Evolutionary conservation across 257 asterid species (phyloP).

Genomic region (Prunella vulgaris): DNA sequence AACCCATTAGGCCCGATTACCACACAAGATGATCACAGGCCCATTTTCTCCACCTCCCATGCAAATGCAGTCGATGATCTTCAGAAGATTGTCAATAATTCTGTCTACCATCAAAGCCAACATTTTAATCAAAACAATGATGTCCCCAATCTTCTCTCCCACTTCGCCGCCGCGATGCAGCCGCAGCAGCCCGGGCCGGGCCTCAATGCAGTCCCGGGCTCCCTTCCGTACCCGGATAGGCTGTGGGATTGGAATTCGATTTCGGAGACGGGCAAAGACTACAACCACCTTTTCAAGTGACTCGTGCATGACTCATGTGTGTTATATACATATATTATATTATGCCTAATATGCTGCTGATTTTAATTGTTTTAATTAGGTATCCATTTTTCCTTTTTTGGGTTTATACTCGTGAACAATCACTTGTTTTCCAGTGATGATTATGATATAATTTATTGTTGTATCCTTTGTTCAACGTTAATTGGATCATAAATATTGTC

Average conservation of each 20-base stretch:
- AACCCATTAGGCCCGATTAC: constrained; percentile 31
- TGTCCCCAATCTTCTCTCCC: constrained; percentile 36
- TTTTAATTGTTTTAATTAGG: not conserved
- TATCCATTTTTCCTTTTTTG: not conserved
- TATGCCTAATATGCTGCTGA: constrained; percentile 12
- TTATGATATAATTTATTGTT: too few relatives aligned
- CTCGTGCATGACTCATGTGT: not conserved
- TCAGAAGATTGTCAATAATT: constrained; percentile 52
- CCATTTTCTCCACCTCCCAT: constrained; percentile 26
- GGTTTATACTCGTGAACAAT: not conserved
- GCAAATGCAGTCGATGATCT: constrained; percentile 57
- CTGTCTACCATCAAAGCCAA: constrained; percentile 32
- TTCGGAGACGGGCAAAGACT: constrained; percentile 39
- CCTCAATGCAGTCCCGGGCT: constrained; percentile 27
- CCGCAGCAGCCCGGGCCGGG: constrained; percentile 22
- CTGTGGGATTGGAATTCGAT: constrained; percentile 84
- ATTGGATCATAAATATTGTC: too few relatives aligned
- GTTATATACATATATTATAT: not conserved
- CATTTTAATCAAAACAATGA: not conserved
- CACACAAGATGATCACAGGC: constrained; percentile 17
- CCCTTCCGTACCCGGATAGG: constrained; percentile 49
- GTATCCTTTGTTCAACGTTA: too few relatives aligned
- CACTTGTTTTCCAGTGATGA: too few relatives aligned
- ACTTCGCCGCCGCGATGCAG: constrained; percentile 30
- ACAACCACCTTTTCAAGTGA: constrained; percentile 41